A percentile compares a stretch with the other conserved stretches of the same genome.
Conservation (phyloP, 2,329 filamentous ascomycete genomes). For the Colletotrichum salicis region DNA sequence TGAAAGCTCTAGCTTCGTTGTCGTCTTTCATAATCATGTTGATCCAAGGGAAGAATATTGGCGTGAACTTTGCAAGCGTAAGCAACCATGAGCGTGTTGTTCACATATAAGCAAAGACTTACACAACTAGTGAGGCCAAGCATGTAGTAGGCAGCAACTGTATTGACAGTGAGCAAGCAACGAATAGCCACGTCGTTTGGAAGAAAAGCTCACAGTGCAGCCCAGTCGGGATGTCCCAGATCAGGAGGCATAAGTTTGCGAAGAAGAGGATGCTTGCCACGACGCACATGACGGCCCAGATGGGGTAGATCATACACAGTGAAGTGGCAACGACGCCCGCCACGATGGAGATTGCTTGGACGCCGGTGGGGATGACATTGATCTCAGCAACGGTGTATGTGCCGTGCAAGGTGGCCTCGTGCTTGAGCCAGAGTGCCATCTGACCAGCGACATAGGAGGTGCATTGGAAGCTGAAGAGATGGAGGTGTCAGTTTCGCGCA, state of each 20-base stretch:
- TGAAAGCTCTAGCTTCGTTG: conserved; percentile 34
- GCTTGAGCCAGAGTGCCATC: conserved; percentile 38
- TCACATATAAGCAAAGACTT: background rate
- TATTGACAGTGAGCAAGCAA: background rate
- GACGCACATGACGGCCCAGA: conserved; percentile 42
- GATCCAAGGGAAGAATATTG: conserved; percentile 36
- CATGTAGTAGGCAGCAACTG: conserved; percentile 34
- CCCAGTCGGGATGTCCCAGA: conserved; percentile 36
- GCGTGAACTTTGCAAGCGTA: background rate
- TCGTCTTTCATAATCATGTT: conserved; percentile 36
- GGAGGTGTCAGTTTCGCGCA: too few species aligned
- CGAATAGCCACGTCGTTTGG: too few species aligned
- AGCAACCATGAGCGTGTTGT: too few species aligned
- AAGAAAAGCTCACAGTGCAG: conserved; percentile 17
- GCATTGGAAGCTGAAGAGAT: conserved; percentile 27
- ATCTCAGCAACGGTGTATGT: conserved; percentile 32
- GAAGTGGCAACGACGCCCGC: conserved; percentile 39
- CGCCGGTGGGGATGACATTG: conserved; percentile 35
- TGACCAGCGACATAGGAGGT: conserved; percentile 36
- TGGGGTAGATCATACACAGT: conserved; percentile 45
- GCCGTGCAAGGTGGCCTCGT: conserved; percentile 34
- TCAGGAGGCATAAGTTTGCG: conserved; percentile 30
- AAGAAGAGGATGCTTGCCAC: conserved; percentile 36
- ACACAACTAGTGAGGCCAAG: conserved; percentile 35
- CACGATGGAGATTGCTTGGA: conserved; percentile 39